These are phyloP conservation scores for Calocybe indica DNA, from an alignment of 768 basidiomycete genomes.

Conservation along the genomic window DNA sequence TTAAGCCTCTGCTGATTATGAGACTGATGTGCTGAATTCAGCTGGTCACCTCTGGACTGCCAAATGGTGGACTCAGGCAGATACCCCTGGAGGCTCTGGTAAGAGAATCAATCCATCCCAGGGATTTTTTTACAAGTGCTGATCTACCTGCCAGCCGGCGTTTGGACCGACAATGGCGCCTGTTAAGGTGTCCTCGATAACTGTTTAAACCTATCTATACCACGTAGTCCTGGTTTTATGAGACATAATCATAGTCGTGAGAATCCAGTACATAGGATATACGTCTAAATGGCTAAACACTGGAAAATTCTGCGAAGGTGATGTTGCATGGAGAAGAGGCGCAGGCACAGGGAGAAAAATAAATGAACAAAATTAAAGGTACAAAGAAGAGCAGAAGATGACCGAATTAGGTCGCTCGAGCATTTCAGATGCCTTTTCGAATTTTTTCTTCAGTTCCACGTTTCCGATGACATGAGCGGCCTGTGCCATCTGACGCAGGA, in stretches of 20 bases:
- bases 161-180: conserved; percentile 45
- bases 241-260: not conserved
- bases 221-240: not conserved
- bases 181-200: conserved; percentile 24
- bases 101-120: conserved; percentile 10
- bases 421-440: conserved; percentile 88
- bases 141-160: conserved; percentile 32
- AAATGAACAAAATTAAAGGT: conserved; percentile 40
- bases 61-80: conserved; percentile 56
- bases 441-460: conserved; percentile 87
- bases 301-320: not conserved
- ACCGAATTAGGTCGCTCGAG: conserved; percentile 92
- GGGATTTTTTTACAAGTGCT: not conserved
- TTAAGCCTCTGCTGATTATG: not conserved
- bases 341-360: not conserved
- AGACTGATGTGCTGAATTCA: conserved; percentile 12
- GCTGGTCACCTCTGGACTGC: conserved; percentile 53
- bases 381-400: conserved; percentile 84
- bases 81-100: conserved; percentile 49
- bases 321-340: not conserved
- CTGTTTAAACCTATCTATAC: not conserved
- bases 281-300: too few relatives aligned
- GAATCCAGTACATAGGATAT: too few relatives aligned
- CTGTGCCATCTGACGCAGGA: conserved; percentile 92
- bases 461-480: conserved; percentile 98